phyloP scores from a whole-genome alignment of 2,329 filamentous ascomycete genomes.

The Geoglossum cookeanum region DNA sequence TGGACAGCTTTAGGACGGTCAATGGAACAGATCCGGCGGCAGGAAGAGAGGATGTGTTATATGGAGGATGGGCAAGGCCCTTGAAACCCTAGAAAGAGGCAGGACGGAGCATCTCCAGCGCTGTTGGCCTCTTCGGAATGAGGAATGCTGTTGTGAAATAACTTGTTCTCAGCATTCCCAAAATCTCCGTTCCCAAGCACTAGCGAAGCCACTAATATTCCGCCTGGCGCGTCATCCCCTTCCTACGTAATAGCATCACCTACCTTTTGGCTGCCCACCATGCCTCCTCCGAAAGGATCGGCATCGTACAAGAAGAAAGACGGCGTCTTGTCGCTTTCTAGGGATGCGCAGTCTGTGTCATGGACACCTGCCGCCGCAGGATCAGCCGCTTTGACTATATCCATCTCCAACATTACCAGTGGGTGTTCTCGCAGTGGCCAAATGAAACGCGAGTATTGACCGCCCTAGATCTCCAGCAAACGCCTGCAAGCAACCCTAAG shows the following conservation, averaged over 20 bases:
- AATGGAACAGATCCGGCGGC: not conserved
- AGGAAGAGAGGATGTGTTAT: not conserved
- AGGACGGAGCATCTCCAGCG: not conserved
- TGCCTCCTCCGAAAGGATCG: conserved; percentile 43
- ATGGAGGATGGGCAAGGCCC: not conserved
- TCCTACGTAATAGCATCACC: not conserved
- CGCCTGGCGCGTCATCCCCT: not conserved
- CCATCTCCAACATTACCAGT: conserved; percentile 68
- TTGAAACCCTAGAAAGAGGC: not conserved
- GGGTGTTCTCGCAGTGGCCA: conserved; percentile 18
- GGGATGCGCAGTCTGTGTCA: conserved; percentile 53
- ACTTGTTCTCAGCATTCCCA: not conserved
- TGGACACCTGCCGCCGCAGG: conserved; percentile 55
- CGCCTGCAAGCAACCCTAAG: conserved; percentile 69
- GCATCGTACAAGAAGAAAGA: conserved; percentile 92
- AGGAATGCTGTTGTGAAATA: not conserved
- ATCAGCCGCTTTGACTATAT: conserved; percentile 46
- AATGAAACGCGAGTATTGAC: not conserved
- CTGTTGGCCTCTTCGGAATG: not conserved
- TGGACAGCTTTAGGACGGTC: not conserved
- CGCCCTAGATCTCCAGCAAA: conserved; percentile 70
- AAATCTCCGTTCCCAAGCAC: not conserved
- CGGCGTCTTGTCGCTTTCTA: conserved; percentile 57
- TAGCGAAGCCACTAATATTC: not conserved
- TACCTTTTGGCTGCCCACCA: conserved; percentile 14